phyloP scores from a whole-genome alignment of 2,329 filamentous ascomycete species.

The Sphaerulina musiva region DNA sequence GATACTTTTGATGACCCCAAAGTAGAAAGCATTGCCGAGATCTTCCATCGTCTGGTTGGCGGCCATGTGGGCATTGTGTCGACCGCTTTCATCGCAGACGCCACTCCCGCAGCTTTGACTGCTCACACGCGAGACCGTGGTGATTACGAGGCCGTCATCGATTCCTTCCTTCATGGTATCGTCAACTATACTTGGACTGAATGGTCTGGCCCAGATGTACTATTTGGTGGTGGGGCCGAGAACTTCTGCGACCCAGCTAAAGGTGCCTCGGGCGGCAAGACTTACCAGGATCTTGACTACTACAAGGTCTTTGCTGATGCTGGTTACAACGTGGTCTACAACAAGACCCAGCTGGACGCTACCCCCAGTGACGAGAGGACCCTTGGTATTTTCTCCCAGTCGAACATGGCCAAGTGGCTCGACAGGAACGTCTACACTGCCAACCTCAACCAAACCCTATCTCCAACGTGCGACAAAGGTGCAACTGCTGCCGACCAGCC shows the following conservation, averaged over 20 bases:
- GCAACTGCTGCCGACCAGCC: constrained; percentile 64
- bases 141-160: constrained; percentile 65
- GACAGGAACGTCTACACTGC: constrained; percentile 74
- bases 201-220: constrained; percentile 68
- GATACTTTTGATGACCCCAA: constrained; percentile 76
- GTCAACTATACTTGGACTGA: constrained; percentile 77
- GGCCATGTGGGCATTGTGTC: constrained; percentile 59
- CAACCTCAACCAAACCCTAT: constrained; percentile 61
- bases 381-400: constrained; percentile 70
- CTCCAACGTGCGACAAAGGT: constrained; percentile 58
- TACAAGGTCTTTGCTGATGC: constrained; percentile 62
- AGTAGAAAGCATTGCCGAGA: constrained; percentile 73
- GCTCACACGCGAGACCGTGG: constrained; percentile 66
- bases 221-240: constrained; percentile 73
- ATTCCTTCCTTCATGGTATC: constrained; percentile 68
- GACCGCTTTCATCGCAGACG: constrained; percentile 76
- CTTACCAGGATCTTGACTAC: constrained; percentile 67
- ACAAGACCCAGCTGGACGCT: constrained; percentile 63
- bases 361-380: constrained; percentile 55
- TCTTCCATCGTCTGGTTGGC: constrained; percentile 64
- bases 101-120: constrained; percentile 69
- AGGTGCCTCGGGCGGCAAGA: constrained; percentile 44
- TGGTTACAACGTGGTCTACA: constrained; percentile 64
- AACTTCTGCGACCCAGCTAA: constrained; percentile 57
- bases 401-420: constrained; percentile 72